Conservation (phyloP, 1,284 basidiomycete species). For the Apiotrichum brassicae region DNA sequence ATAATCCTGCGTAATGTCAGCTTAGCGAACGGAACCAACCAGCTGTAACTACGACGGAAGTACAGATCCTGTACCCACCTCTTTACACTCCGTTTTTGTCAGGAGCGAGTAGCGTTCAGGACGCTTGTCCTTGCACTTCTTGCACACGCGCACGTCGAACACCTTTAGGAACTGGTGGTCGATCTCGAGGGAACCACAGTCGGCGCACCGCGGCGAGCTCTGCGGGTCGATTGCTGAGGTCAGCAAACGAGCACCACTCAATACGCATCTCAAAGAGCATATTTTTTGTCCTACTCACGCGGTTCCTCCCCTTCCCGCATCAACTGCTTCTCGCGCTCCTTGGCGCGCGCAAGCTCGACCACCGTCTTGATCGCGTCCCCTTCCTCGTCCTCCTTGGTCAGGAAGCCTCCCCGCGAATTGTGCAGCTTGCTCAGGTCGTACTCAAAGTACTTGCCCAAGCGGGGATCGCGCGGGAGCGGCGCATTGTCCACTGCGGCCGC, state of each 20-base stretch:
- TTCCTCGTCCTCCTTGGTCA: slow-evolving; percentile 52
- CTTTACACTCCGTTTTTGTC: slow-evolving; percentile 98
- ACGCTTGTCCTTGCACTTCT: slow-evolving; percentile 76
- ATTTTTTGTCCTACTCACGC: slow-evolving; percentile 35
- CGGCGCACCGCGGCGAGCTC: slow-evolving; percentile 71
- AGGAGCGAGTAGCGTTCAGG: slow-evolving; percentile 90
- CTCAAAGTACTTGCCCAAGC: slow-evolving; percentile 70
- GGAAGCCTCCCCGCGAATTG: slow-evolving; percentile 87
- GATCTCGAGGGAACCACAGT: slow-evolving; percentile 77
- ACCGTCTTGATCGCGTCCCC: slow-evolving; percentile 53
- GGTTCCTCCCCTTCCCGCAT: slow-evolving; percentile 70
- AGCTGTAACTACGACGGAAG: background rate
- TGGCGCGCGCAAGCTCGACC: slow-evolving; percentile 63
- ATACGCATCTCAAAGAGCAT: background rate
- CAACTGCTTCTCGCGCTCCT: slow-evolving; percentile 61
- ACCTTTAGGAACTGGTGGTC: slow-evolving; percentile 70
- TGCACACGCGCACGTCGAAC: slow-evolving; percentile 79
- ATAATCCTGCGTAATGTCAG: slow-evolving; percentile 59
- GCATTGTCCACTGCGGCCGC: slow-evolving; percentile 16
- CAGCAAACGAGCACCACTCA: no score
- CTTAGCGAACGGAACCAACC: background rate
- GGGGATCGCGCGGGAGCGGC: slow-evolving; percentile 40
- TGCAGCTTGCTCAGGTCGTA: slow-evolving; percentile 94
- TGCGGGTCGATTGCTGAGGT: slow-evolving; percentile 49
- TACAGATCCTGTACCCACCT: slow-evolving; percentile 52